A percentile compares a stretch with the other conserved stretches of the same genome.
Conservation (phyloP, 2,329 filamentous ascomycete genomes). For the Hypoxylon sp. region DNA sequence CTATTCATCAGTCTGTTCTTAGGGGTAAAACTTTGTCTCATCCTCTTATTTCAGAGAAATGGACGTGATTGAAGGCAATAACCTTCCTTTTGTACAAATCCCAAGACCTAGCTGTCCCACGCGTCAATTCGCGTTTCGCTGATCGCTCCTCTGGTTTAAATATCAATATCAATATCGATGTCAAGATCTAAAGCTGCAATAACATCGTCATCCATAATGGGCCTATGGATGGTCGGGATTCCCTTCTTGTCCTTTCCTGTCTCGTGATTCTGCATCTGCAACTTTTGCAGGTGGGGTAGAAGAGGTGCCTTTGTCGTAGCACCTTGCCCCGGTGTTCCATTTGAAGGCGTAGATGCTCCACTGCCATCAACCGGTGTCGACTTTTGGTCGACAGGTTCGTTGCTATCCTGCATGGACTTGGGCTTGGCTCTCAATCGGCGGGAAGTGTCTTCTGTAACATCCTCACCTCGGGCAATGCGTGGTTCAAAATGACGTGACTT, state of each 20-base stretch:
- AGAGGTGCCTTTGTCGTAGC: slow-evolving; percentile 52
- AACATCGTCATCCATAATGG: slow-evolving; percentile 89
- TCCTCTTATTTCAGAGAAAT: too few species aligned
- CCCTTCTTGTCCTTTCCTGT: slow-evolving; percentile 68
- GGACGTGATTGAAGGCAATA: too few species aligned
- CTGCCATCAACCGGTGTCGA: slow-evolving; percentile 59
- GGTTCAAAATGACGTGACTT: slow-evolving; percentile 67
- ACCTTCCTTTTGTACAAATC: too few species aligned
- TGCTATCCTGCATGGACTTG: slow-evolving; percentile 73
- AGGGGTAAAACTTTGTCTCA: too few species aligned
- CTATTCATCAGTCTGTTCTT: too few species aligned
- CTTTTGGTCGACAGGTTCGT: slow-evolving; percentile 59
- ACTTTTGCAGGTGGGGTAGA: slow-evolving; percentile 63
- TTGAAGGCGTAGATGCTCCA: slow-evolving; percentile 61
- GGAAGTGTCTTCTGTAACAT: slow-evolving; percentile 64
- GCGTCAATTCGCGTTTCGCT: background rate
- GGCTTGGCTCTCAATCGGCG: slow-evolving; percentile 72
- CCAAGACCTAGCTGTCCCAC: too few species aligned
- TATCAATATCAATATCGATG: slow-evolving; percentile 91
- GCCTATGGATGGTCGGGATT: slow-evolving; percentile 75
- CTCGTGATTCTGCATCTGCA: slow-evolving; percentile 60
- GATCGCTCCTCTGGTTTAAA: slow-evolving; percentile 51
- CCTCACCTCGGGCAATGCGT: slow-evolving; percentile 70
- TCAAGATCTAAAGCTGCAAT: slow-evolving; percentile 89
- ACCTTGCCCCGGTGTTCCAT: slow-evolving; percentile 60